These are phyloP conservation scores for Laguncularia racemosa DNA, from an alignment of 345 rosid species.

Conservation along the genomic window DNA sequence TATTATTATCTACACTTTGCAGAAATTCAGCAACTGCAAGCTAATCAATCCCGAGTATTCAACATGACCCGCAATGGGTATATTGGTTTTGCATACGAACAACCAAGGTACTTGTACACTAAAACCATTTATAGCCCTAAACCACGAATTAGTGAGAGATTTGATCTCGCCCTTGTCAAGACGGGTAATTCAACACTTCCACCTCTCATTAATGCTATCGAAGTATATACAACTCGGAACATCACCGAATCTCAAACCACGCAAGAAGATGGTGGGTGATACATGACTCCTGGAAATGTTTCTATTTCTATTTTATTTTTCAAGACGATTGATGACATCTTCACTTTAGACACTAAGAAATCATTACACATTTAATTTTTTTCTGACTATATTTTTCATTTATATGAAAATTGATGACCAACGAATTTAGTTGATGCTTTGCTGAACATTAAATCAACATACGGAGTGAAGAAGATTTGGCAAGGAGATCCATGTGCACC, in stretches of 20 bases:
- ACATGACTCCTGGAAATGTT: not conserved
- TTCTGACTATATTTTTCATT: not conserved
- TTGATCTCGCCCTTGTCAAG: constrained; percentile 6
- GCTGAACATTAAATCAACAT: constrained; percentile 15
- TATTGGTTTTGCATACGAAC: not conserved
- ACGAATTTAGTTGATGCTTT: constrained; percentile 21
- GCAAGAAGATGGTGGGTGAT: constrained; percentile 26
- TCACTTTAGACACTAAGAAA: too few relatives aligned
- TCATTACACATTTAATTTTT: not conserved
- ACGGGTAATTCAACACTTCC: constrained; percentile 21
- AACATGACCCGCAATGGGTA: constrained; percentile 14
- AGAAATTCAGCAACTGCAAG: not conserved
- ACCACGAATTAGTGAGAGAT: constrained; percentile 16
- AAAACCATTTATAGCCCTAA: constrained; percentile 1
- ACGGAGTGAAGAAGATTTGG: constrained; percentile 22
- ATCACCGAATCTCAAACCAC: constrained; percentile 21
- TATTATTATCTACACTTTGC: constrained; percentile 22
- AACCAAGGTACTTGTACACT: constrained; percentile 7
- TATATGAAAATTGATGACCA: not conserved
- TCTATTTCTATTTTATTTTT: not conserved
- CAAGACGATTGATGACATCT: not conserved
- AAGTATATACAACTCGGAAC: constrained; percentile 19
- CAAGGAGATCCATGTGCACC: constrained; percentile 47
- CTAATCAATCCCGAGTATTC: constrained; percentile 14
- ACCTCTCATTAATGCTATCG: constrained; percentile 26